Base-by-base conservation (phyloP, 2,329 filamentous ascomycete genomes). In the Aspergillus chevalieri region DNA sequence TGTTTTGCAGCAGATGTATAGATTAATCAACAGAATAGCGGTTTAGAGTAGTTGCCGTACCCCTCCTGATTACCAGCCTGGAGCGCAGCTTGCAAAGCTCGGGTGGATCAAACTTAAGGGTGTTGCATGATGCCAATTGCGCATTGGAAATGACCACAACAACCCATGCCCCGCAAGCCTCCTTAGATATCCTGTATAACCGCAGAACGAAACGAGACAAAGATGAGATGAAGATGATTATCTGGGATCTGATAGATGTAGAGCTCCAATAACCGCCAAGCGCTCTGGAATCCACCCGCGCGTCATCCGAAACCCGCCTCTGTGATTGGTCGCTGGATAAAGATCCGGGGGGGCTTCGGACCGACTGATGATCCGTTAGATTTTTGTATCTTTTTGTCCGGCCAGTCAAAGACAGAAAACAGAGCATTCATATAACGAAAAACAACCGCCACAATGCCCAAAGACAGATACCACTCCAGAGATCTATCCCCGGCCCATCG, bases 341-440 rank as follows among this genome's bases (percentile, higher is more conserved):
- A 44, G 49, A 64, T 62, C 57, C 54, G 56, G 57, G 59, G 56
- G 56, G 50, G 26, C 15, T 17, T 10, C 65, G 65, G 65, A 47
- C 60, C 65, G 63, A 66, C 26, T 44, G 43, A 58, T 64, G 52
- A 57, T 63, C 62, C 62, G 58, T 46, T 44, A 44, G 46, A 52
- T 47, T 57, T 56, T 57, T 60, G 56, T 57, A 51, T 50, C 45
- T 49, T 48, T 51, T 44, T 43, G 42, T 47, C 41, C 26, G 4
- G 19, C 15, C 28, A 24, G 17, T 22, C 21, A 22, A 22, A 22
- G 21, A 22, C 21, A 22, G n/a, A 49, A 38, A 8, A 43, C 15
- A 43, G 28, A 24, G 9, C 34, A n/a, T 7, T 6, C 34, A 17
- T 9, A 38, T 45, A 39, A 12, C 17, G 26, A 24, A 10, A 17